Percentiles rank a stretch among this genome's conserved stretches.
Conservation (phyloP, 1,139 yeast genomes). For the Geotrichum restrictum region DNA sequence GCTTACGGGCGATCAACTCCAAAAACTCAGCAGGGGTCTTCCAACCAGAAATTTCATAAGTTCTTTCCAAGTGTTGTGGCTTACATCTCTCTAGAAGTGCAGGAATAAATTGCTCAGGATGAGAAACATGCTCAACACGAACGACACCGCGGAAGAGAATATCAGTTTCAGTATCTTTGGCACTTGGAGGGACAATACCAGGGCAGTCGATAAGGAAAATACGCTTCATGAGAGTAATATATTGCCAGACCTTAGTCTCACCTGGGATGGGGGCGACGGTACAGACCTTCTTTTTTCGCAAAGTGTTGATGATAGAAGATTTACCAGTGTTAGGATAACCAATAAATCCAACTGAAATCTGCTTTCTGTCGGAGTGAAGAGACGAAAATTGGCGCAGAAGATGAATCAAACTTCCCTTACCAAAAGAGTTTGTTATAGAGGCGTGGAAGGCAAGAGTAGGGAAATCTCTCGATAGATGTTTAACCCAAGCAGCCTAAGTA, state of each 20-base stretch:
- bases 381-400: slow-evolving; percentile 87
- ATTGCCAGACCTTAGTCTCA: slow-evolving; percentile 98
- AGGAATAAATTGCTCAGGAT: slow-evolving; percentile 94
- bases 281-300: slow-evolving; percentile 92
- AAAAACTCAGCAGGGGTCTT: slow-evolving; percentile 75
- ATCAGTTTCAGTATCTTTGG: slow-evolving; percentile 87
- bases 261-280: slow-evolving; percentile 98
- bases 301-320: slow-evolving; percentile 89
- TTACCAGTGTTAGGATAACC: slow-evolving; percentile 98
- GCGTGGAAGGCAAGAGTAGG: slow-evolving; percentile 98
- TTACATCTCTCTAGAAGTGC: slow-evolving; percentile 82
- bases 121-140: slow-evolving; percentile 90
- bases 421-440: slow-evolving; percentile 93
- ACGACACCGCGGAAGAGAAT: slow-evolving; percentile 95
- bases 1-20: slow-evolving; percentile 86
- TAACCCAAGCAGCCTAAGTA: slow-evolving; percentile 95
- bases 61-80: slow-evolving; percentile 86
- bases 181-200: slow-evolving; percentile 95
- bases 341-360: slow-evolving; percentile 92
- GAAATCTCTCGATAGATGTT: slow-evolving; percentile 81
- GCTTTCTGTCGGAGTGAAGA: slow-evolving; percentile 88
- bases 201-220: slow-evolving; percentile 96
- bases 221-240: slow-evolving; percentile 92
- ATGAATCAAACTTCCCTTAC: slow-evolving; percentile 94
- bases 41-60: slow-evolving; percentile 95